Conservation (phyloP, 306 rosid species). For the Dalbergia cultrata region DNA sequence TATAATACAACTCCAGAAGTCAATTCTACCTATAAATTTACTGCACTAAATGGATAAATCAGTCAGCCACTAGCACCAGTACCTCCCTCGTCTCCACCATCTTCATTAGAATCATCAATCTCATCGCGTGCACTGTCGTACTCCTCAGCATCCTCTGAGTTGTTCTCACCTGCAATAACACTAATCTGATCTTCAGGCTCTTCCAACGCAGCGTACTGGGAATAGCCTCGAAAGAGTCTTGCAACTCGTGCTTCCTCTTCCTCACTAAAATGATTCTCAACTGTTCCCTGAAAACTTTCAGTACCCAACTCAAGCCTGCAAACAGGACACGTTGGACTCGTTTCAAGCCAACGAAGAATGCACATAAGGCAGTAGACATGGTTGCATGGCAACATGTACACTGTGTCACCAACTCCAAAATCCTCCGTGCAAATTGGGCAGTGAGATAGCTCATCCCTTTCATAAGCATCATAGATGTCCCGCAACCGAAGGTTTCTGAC, state of each 20-base stretch:
- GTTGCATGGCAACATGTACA: slow-evolving; percentile 68
- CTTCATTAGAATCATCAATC: neutral
- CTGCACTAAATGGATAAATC: neutral
- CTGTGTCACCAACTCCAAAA: slow-evolving; percentile 64
- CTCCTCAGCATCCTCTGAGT: slow-evolving; percentile 36
- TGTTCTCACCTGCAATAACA: neutral
- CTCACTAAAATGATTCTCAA: too few species aligned
- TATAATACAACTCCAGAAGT: neutral
- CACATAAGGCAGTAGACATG: slow-evolving; percentile 72
- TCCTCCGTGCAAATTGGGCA: slow-evolving; percentile 91
- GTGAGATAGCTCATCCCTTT: slow-evolving; percentile 44
- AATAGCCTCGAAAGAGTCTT: too few species aligned
- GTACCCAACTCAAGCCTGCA: slow-evolving; percentile 58
- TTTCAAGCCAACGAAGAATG: slow-evolving; percentile 78
- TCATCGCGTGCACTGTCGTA: slow-evolving; percentile 41
- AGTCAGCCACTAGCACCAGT: neutral
- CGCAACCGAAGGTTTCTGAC: slow-evolving; percentile 50
- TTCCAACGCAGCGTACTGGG: too few species aligned
- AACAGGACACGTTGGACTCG: slow-evolving; percentile 71
- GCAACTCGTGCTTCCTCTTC: too few species aligned
- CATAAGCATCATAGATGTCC: slow-evolving; percentile 47
- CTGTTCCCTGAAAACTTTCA: too few species aligned
- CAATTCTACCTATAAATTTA: neutral
- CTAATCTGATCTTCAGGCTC: neutral
- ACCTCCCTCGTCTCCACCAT: neutral